Conservation (phyloP, 1,284 basidiomycete species). For the Coriolopsis trogii region DNA sequence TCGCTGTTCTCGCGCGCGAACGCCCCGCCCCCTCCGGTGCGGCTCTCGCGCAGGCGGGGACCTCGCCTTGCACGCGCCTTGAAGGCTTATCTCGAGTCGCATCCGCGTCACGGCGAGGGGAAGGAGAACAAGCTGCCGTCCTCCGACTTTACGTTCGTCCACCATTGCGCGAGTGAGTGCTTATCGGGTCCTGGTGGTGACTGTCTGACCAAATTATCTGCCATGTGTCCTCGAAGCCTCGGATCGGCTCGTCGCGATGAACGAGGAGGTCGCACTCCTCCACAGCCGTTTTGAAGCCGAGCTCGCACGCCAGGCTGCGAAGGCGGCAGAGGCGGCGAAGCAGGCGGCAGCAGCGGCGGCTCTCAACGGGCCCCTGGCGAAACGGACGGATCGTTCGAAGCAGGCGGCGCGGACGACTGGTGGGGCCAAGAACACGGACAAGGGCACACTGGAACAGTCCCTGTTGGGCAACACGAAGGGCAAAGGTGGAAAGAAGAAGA, state of each 20-base stretch:
- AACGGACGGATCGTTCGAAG: slow-evolving; percentile 45
- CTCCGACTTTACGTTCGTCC: slow-evolving; percentile 59
- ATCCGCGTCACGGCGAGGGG: neutral
- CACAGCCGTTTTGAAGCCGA: slow-evolving; percentile 72
- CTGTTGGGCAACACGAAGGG: slow-evolving; percentile 38
- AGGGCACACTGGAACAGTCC: slow-evolving; percentile 42
- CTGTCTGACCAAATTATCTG: slow-evolving; percentile 10
- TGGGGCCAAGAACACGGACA: slow-evolving; percentile 27
- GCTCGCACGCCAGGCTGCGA: slow-evolving; percentile 65
- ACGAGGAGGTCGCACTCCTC: slow-evolving; percentile 64
- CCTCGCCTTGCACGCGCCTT: slow-evolving; percentile 34
- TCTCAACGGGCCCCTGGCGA: slow-evolving; percentile 32
- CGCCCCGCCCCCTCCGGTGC: slow-evolving; percentile 30
- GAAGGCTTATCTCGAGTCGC: slow-evolving; percentile 23
- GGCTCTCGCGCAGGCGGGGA: slow-evolving; percentile 34
- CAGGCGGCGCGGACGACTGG: slow-evolving; percentile 30
- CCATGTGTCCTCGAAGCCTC: slow-evolving; percentile 49
- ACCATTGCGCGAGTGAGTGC: slow-evolving; percentile 70
- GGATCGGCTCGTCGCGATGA: slow-evolving; percentile 65
- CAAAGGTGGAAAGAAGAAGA: slow-evolving; percentile 78
- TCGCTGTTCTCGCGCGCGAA: slow-evolving; percentile 46
- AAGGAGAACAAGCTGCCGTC: slow-evolving; percentile 34
- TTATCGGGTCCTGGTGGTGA: slow-evolving; percentile 27
- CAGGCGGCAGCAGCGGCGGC: slow-evolving; percentile 41
- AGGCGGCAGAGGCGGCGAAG: slow-evolving; percentile 55